These are phyloP conservation scores for Harringtonia aguacate DNA, from an alignment of 2,329 filamentous ascomycete species.

Conservation along the genomic window DNA sequence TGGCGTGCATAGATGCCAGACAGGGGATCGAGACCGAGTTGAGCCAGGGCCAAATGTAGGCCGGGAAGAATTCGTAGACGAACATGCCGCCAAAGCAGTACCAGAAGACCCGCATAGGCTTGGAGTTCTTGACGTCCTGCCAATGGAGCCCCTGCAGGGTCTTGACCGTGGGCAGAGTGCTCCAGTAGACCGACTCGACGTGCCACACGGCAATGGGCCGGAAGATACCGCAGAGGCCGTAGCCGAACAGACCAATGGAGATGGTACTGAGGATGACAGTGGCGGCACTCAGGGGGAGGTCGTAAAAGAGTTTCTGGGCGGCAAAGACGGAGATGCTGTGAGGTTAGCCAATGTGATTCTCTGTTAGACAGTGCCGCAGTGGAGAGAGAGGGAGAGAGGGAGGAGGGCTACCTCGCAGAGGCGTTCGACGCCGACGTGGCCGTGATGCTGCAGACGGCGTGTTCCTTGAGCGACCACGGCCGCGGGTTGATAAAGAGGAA, in stretches of 20 bases:
- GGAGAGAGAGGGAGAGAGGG: no score
- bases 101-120: constrained; percentile 41
- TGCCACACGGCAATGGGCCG: constrained; percentile 45
- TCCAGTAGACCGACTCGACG: constrained; percentile 46
- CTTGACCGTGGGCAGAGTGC: constrained; percentile 39
- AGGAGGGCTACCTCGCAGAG: no score
- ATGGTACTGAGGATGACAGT: constrained; percentile 39
- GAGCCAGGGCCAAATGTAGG: constrained; percentile 44
- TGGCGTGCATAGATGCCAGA: constrained; percentile 39
- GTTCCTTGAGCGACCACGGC: constrained; percentile 44
- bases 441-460: constrained; percentile 41
- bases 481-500: constrained; percentile 38
- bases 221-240: constrained; percentile 40
- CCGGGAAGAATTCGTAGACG: constrained; percentile 40
- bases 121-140: constrained; percentile 37
- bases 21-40: constrained; percentile 45
- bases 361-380: no score
- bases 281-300: constrained; percentile 29
- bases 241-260: constrained; percentile 45
- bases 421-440: constrained; percentile 43
- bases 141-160: constrained; percentile 44
- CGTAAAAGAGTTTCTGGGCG: constrained; percentile 41
- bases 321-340: constrained; percentile 32
- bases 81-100: constrained; percentile 35
- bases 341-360: no score